These are phyloP conservation scores for Alternaria longipes DNA, from an alignment of 2,329 filamentous ascomycete genomes.

Conservation along the genomic window DNA sequence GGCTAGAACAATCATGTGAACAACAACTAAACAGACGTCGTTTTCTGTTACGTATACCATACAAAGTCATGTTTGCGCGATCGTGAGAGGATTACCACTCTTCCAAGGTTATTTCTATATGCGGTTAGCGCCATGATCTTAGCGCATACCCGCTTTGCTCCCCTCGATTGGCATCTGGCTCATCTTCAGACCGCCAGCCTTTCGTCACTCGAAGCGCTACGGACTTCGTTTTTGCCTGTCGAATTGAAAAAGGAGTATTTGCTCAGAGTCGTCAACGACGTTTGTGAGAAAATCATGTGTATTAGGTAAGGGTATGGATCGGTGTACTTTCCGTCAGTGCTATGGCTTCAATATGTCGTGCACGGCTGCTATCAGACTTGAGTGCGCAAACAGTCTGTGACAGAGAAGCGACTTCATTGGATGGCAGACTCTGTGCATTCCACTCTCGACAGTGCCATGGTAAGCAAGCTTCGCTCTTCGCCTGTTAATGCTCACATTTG, in stretches of 20 bases:
- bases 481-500: neutral
- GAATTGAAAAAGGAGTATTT: neutral
- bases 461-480: conserved; percentile 3
- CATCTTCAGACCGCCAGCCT: neutral
- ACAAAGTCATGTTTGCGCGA: neutral
- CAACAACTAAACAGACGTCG: neutral
- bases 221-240: neutral
- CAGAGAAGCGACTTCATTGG: conserved; percentile 31
- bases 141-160: neutral
- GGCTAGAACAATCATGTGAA: neutral
- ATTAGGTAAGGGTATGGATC: neutral
- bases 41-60: neutral
- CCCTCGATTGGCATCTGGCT: neutral
- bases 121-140: neutral
- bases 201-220: neutral
- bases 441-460: conserved; percentile 40
- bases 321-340: neutral
- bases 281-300: neutral
- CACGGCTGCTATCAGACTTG: conserved; percentile 34
- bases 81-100: neutral
- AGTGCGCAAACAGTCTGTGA: conserved; percentile 34
- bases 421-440: conserved; percentile 37
- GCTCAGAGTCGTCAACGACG: neutral
- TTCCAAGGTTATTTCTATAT: neutral
- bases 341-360: conserved; percentile 29